phyloP scores from a whole-genome alignment of 257 asterid genomes.

The Nicotiana undulata region DNA sequence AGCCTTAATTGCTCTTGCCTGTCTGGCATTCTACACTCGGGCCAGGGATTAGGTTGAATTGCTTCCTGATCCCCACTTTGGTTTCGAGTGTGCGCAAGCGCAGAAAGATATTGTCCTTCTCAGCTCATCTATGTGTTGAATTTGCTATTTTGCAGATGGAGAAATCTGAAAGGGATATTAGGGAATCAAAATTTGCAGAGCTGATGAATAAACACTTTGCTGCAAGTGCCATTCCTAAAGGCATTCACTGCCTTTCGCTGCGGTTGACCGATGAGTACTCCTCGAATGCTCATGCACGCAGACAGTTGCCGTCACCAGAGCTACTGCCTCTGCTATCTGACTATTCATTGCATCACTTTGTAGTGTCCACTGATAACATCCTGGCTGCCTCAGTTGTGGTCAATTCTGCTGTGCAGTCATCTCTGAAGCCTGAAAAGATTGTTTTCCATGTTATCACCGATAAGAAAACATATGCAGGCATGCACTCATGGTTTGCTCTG shows the following conservation, averaged over 20 bases:
- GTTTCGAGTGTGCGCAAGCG: neutral
- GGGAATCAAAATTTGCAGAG: slow-evolving; percentile 77
- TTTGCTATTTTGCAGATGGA: slow-evolving; percentile 43
- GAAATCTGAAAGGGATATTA: slow-evolving; percentile 68
- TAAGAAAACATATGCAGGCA: slow-evolving; percentile 96
- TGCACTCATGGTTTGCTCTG: slow-evolving; percentile 98
- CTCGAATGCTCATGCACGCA: slow-evolving; percentile 95
- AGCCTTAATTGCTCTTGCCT: neutral
- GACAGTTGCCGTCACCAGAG: slow-evolving; percentile 92
- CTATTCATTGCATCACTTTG: slow-evolving; percentile 75
- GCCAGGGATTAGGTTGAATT: neutral
- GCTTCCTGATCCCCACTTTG: neutral
- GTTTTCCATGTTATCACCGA: slow-evolving; percentile 96
- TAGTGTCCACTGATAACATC: slow-evolving; percentile 90
- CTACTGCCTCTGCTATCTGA: slow-evolving; percentile 80
- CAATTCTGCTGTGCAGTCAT: slow-evolving; percentile 75
- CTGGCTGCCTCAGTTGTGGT: slow-evolving; percentile 97
- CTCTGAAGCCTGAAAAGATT: slow-evolving; percentile 64
- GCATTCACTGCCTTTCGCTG: slow-evolving; percentile 85
- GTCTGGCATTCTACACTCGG: neutral
- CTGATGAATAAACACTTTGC: slow-evolving; percentile 86
- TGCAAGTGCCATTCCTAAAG: slow-evolving; percentile 89
- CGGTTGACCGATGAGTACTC: slow-evolving; percentile 93
- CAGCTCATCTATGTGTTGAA: neutral
- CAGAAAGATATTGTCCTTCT: neutral